phyloP scores from a whole-genome alignment of 2,329 filamentous ascomycete genomes.

The Myriangium duriaei region DNA sequence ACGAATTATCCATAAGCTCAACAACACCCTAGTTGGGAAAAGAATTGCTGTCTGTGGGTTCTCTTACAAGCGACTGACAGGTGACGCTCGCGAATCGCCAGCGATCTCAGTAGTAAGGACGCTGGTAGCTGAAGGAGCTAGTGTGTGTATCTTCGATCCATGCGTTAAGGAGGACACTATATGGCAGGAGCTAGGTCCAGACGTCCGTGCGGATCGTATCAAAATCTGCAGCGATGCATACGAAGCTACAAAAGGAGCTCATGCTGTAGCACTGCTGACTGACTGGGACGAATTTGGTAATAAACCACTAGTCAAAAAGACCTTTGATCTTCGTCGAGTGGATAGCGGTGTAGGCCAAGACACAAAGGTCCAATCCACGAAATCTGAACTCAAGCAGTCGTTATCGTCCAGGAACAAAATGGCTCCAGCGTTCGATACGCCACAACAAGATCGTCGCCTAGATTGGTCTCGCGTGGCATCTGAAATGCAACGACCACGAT shows the following conservation, averaged over 20 bases:
- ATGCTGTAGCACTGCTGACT: slow-evolving; percentile 23
- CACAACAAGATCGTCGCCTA: slow-evolving; percentile 13
- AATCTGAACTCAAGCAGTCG: neutral
- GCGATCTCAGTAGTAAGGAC: slow-evolving; percentile 55
- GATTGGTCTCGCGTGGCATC: slow-evolving; percentile 23
- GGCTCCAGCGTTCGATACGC: neutral
- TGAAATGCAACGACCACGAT: slow-evolving; percentile 22
- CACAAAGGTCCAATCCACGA: neutral
- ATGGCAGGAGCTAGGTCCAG: slow-evolving; percentile 18
- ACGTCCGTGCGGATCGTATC: neutral
- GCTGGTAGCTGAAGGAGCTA: slow-evolving; percentile 49
- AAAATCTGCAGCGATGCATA: slow-evolving; percentile 15
- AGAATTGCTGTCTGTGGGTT: slow-evolving; percentile 62
- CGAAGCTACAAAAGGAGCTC: slow-evolving; percentile 22
- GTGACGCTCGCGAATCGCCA: slow-evolving; percentile 59
- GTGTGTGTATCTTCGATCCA: slow-evolving; percentile 59
- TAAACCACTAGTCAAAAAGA: neutral
- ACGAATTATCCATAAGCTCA: slow-evolving; percentile 52
- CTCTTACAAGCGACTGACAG: slow-evolving; percentile 70
- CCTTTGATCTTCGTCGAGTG: too few species aligned
- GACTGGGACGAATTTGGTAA: slow-evolving; percentile 20
- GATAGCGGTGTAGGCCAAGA: neutral
- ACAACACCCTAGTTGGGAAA: slow-evolving; percentile 57
- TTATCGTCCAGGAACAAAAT: neutral
- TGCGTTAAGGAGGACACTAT: slow-evolving; percentile 24